phyloP scores from a whole-genome alignment of 352 stramenopile species.

The Blastocystis sp. region DNA sequence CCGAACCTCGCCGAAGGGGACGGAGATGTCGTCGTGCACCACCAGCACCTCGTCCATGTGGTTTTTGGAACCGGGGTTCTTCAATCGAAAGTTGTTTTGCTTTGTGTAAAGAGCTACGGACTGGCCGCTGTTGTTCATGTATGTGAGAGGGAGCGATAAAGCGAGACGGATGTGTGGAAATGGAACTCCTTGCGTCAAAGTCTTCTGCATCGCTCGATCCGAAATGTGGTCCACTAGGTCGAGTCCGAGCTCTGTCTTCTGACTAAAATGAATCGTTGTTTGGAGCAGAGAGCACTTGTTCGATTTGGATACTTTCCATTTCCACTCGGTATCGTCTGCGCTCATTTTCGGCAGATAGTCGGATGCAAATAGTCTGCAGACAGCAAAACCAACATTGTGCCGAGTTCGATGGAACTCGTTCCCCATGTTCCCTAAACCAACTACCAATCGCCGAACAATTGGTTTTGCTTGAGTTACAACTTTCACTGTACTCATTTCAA shows the following conservation, averaged over 20 bases:
- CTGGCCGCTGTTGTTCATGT: slow-evolving; percentile 58
- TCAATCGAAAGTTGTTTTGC: slow-evolving; percentile 22
- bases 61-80: slow-evolving; percentile 20
- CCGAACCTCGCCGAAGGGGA: slow-evolving; percentile 53
- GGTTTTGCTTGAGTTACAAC: background rate
- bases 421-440: slow-evolving; percentile 42
- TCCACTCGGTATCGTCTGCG: background rate
- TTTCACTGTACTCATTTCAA: background rate
- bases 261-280: background rate
- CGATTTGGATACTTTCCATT: slow-evolving; percentile 42
- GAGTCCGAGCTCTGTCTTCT: slow-evolving; percentile 23
- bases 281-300: slow-evolving; percentile 3
- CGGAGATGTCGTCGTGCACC: slow-evolving; percentile 50
- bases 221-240: slow-evolving; percentile 46
- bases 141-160: slow-evolving; percentile 26
- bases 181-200: slow-evolving; percentile 41
- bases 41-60: slow-evolving; percentile 52
- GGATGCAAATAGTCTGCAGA: slow-evolving; percentile 49
- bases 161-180: slow-evolving; percentile 14
- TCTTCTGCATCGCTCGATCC: slow-evolving; percentile 30
- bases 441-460: slow-evolving; percentile 14
- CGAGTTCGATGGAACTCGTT: slow-evolving; percentile 33
- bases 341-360: slow-evolving; percentile 53
- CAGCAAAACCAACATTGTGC: slow-evolving; percentile 56
- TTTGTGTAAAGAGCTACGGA: slow-evolving; percentile 30